A percentile compares a stretch with the other conserved stretches of the same genome.
Evolutionary conservation across 305 asterid genomes (phyloP).

Genomic region (Fraxinus nigra): DNA sequence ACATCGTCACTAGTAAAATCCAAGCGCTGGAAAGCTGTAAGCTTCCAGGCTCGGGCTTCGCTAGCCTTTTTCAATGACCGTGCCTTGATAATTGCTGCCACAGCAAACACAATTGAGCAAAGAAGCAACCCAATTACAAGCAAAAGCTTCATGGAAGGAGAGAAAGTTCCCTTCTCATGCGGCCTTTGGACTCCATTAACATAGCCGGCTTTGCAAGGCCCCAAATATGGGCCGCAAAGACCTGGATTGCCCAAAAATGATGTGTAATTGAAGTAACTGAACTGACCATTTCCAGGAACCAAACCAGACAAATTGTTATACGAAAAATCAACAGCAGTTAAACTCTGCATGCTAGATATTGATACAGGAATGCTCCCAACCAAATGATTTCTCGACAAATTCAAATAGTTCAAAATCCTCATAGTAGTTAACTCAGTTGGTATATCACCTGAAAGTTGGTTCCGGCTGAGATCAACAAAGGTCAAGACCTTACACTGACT

Average conservation of each 20-base stretch:
- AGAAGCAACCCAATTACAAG: constrained; percentile 37
- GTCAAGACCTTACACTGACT: constrained; percentile 45
- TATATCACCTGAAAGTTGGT: constrained; percentile 28
- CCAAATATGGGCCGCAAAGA: constrained; percentile 34
- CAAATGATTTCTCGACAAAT: constrained; percentile 44
- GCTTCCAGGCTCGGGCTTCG: constrained; percentile 32
- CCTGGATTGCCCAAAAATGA: constrained; percentile 40
- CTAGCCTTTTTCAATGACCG: constrained; percentile 25
- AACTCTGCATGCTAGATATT: constrained; percentile 41
- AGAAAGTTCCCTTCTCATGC: constrained; percentile 30
- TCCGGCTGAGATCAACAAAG: constrained; percentile 54
- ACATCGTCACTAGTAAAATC: constrained; percentile 38
- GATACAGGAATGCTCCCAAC: constrained; percentile 35
- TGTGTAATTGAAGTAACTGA: constrained; percentile 35
- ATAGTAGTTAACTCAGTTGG: constrained; percentile 39
- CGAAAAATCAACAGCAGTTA: constrained; percentile 49
- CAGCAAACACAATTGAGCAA: constrained; percentile 34
- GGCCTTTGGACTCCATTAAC: constrained; percentile 25
- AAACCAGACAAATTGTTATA: constrained; percentile 44
- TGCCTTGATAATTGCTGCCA: constrained; percentile 37
- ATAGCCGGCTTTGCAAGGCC: constrained; percentile 24
- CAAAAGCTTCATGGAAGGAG: constrained; percentile 33
- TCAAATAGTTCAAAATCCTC: constrained; percentile 40
- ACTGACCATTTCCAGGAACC: constrained; percentile 44
- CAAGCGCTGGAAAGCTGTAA: constrained; percentile 44